Evolutionary conservation across 2,329 filamentous ascomycete species (phyloP), one percentile per base, ranked within the genome.

Genomic region (Penicillium psychrosexuale): DNA sequence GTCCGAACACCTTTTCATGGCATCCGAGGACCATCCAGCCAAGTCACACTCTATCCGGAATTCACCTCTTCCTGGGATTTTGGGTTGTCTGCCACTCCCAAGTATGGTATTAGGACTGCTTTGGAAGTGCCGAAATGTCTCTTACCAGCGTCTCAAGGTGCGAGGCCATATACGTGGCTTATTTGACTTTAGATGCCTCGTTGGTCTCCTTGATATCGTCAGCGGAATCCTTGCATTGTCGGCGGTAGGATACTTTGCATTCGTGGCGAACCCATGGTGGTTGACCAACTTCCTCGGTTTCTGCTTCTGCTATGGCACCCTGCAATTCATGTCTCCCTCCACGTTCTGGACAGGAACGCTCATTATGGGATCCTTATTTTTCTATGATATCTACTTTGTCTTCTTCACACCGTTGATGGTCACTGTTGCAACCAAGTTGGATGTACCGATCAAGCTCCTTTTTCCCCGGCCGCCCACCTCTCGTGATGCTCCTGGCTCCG

Each of bases 371-470:
- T 90, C 88, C 0, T 79, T 97, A 1, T 97, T 97, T 77, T 84
- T 96, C 67, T 99, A 99, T 68, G 93, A 99, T 69, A 93, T 99
- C 46, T 86, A 94, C 72, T 80, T 82, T 59, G 80, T 81, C 22
- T 82, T 81, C 61, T 82, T 77, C 60, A 80, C 80, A 0, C 79
- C 80, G 0, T 68, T 81, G 55, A 82, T 82, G 74, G 78, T 82
- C 8, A 79, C 78, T 3, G 79, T 99, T 8, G 94, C 93, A 12
- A 96, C 88, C 8, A 88, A 87, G 38, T 79, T 99, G 27, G 93
- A 99, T 62, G 89, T 93, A 0, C 94, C 93, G 0, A 94, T 97
- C 71, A 97, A 97, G 71, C 83, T 99, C 8, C 82, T 94, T 5
- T 95, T 96, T 59, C 86, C 89, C 1, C 81, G 82, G n/a, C 85